Evolutionary conservation across 768 basidiomycete genomes (phyloP), one percentile per base, ranked within the genome.

Genomic region (Boletus sp.): DNA sequence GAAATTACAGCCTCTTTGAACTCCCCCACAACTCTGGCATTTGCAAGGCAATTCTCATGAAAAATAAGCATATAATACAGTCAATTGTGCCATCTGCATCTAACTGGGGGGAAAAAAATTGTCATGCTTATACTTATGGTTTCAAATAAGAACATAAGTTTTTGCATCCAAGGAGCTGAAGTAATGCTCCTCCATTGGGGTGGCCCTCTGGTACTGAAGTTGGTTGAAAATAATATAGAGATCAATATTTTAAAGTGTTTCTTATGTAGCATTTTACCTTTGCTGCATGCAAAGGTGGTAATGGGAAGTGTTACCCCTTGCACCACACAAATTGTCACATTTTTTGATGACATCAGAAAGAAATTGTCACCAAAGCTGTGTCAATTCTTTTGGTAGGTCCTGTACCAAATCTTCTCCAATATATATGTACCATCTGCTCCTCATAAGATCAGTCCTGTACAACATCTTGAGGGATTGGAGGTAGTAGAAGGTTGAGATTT

Each of bases 11-110:
- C 56, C 4, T 57, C 52, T 45, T 54, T 57, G 56, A 57, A 57
- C 7, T 40, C 57, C 5, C 52, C 48, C 0, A 58, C 57, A 10
- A 54, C 42, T 4, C 42, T 30, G 0, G 30, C 18, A 18, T 29
- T 58, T 9, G 52, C 52, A 28, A 58, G 57, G 30, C 52, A 58
- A 7, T 58, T 58, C 30, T 58, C 42, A 2, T 48, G 15, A 58
- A 58, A 11, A 58, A 36, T 18, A 52, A 20, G 4, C 57, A 58
- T n/a, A 42, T 42, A 18, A 58, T 14, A 7, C 48, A 15, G 40
- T 58, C 52, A 1, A 58, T 29, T 12, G 57, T 48, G 12, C 52
- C 36, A 9, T 58, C 57, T 3, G 47, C 41, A 18, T 58, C 48
- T 1, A 47, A 45, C 4, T 42, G 33, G 2, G 52, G 48, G 11